phyloP scores from a whole-genome alignment of 257 asterid species.

The Petunia axillaris region DNA sequence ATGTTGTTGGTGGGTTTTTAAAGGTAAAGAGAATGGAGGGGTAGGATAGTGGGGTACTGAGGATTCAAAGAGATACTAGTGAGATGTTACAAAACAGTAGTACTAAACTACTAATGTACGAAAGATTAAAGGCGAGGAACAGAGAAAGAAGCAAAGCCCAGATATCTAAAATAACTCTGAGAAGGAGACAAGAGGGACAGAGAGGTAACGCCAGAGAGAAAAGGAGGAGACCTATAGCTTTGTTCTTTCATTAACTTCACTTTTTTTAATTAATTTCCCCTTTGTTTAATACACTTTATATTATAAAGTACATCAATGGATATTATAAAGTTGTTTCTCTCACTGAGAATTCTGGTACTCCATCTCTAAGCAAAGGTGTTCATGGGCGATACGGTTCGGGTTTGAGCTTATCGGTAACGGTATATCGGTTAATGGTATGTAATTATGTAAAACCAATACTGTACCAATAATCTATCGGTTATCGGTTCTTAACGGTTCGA shows the following conservation, averaged over 20 bases:
- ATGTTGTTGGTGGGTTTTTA: neutral
- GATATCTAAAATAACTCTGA: slow-evolving; percentile 1
- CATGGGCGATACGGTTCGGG: too few relatives aligned
- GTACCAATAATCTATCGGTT: too few relatives aligned
- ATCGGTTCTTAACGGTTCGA: too few relatives aligned
- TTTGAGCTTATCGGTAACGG: too few relatives aligned
- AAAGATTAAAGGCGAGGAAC: neutral
- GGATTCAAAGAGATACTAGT: neutral
- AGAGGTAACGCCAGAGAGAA: slow-evolving; percentile 18
- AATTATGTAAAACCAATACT: too few relatives aligned
- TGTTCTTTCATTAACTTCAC: neutral
- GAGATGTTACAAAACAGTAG: neutral
- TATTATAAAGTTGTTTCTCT: slow-evolving; percentile 18
- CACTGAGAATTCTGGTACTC: slow-evolving; percentile 25
- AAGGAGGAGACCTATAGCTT: neutral
- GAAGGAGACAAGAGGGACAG: slow-evolving; percentile 41
- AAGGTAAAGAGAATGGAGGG: neutral
- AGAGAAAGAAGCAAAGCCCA: slow-evolving; percentile 17
- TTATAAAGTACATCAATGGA: slow-evolving; percentile 27
- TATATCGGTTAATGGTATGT: too few relatives aligned
- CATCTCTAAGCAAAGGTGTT: slow-evolving; percentile 23
- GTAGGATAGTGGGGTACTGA: neutral
- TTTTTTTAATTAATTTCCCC: slow-evolving; percentile 32
- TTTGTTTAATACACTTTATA: slow-evolving; percentile 28
- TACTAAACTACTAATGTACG: neutral